phyloP scores from a whole-genome alignment of 331 rosid species.

The Spiraea crenata region DNA sequence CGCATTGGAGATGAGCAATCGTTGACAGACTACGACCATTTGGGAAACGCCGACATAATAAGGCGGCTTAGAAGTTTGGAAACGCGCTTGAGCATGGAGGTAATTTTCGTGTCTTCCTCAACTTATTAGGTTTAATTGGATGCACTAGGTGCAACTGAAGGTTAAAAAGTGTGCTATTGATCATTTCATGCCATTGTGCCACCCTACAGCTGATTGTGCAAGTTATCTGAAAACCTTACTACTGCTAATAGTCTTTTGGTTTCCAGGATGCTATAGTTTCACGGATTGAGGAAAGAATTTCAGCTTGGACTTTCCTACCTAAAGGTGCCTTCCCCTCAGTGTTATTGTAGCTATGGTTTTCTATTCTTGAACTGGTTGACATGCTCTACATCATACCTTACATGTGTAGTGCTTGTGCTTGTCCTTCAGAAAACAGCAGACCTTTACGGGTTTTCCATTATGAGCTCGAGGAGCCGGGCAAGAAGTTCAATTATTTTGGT shows the following conservation, averaged over 20 bases:
- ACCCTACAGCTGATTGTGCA: background rate
- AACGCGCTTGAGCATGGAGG: slow-evolving; percentile 36
- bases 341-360: slow-evolving; percentile 3
- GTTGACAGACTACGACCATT: slow-evolving; percentile 30
- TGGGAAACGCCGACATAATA: slow-evolving; percentile 16
- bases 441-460: slow-evolving; percentile 51
- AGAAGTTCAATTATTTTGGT: slow-evolving; percentile 36
- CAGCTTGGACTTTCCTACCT: slow-evolving; percentile 86
- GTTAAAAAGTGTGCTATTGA: background rate
- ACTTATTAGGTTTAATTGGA: background rate
- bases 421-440: slow-evolving; percentile 57
- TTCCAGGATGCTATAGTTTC: slow-evolving; percentile 65
- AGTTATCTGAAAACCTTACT: background rate
- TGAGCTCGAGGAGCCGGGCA: slow-evolving; percentile 36
- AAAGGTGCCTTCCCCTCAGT: slow-evolving; percentile 52
- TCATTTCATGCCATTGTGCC: background rate
- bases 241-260: background rate
- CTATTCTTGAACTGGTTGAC: background rate
- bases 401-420: slow-evolving; percentile 12
- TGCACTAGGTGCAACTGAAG: background rate
- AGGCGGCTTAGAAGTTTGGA: slow-evolving; percentile 24
- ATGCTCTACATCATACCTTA: background rate
- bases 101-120: slow-evolving; percentile 29
- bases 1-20: slow-evolving; percentile 34
- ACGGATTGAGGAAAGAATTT: slow-evolving; percentile 75